Conservation (phyloP, 164 flowering plant species). For the Sedum album region DNA sequence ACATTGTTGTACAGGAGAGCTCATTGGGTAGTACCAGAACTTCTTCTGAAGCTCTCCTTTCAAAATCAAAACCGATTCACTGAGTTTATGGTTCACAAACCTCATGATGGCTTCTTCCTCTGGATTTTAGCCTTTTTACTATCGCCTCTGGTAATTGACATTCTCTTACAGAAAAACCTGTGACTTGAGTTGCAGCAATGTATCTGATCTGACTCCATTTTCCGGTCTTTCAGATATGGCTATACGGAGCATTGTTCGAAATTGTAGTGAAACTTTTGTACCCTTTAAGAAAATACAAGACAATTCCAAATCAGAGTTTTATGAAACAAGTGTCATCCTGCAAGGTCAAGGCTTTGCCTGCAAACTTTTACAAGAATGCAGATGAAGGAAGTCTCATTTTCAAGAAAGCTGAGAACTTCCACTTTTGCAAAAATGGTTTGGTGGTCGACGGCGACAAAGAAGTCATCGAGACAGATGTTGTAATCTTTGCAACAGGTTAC, state of each 20-base stretch:
- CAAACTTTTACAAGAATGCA: slow-evolving; percentile 21
- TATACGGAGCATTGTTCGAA: slow-evolving; percentile 26
- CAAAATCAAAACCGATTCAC: slow-evolving; percentile 17
- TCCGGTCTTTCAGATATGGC: slow-evolving; percentile 27
- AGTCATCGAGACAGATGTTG: slow-evolving; percentile 23
- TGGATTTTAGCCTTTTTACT: slow-evolving; percentile 23
- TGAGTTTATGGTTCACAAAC: slow-evolving; percentile 23
- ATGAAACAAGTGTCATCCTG: slow-evolving; percentile 24
- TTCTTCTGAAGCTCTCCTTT: slow-evolving; percentile 1
- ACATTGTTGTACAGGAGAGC: slow-evolving; percentile 25
- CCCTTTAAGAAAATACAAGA: slow-evolving; percentile 25
- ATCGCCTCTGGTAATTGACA: slow-evolving; percentile 30
- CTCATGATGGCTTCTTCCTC: slow-evolving; percentile 18
- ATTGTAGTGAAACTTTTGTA: slow-evolving; percentile 23
- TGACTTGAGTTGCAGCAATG: background rate
- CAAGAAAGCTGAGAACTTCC: slow-evolving; percentile 23
- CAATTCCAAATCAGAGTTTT: slow-evolving; percentile 31
- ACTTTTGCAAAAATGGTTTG: slow-evolving; percentile 29
- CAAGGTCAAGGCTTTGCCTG: slow-evolving; percentile 19
- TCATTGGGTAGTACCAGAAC: slow-evolving; percentile 28
- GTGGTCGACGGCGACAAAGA: slow-evolving; percentile 14
- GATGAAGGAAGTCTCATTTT: slow-evolving; percentile 31
- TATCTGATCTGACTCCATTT: background rate
- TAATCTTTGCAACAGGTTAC: no score
- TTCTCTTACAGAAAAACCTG: background rate